Conservation (phyloP, 352 stramenopile species). For the Globisporangium spiculum region DNA sequence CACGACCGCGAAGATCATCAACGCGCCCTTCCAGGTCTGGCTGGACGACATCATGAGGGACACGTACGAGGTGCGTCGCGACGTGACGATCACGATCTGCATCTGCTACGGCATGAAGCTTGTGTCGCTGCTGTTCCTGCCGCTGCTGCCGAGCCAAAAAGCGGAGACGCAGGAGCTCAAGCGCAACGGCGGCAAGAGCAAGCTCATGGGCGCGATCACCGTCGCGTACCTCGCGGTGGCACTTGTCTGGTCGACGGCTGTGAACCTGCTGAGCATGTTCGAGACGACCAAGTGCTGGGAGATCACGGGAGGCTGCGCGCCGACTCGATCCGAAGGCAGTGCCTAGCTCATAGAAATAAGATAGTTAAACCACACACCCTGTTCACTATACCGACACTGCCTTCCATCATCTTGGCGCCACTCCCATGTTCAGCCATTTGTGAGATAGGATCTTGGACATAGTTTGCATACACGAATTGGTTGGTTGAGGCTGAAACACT, state of each 20-base stretch:
- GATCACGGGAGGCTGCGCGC: constrained; percentile 53
- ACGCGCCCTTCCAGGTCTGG: constrained; percentile 52
- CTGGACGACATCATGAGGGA: constrained; percentile 44
- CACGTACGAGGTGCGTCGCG: constrained; percentile 38
- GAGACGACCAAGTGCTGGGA: constrained; percentile 50
- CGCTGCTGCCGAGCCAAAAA: constrained; percentile 50
- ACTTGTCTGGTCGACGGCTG: constrained; percentile 32
- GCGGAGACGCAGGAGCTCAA: constrained; percentile 46
- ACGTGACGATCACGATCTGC: constrained; percentile 58
- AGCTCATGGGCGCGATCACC: constrained; percentile 31
- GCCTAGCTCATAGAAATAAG: neutral
- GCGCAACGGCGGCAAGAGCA: constrained; percentile 34
- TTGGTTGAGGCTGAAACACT: too few species aligned
- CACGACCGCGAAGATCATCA: constrained; percentile 48
- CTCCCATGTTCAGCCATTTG: neutral
- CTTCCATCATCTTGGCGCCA: neutral
- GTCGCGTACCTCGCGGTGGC: constrained; percentile 34
- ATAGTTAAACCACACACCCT: neutral
- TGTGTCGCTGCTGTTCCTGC: constrained; percentile 43
- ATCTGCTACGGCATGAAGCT: constrained; percentile 61
- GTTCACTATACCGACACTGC: neutral
- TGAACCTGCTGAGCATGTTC: constrained; percentile 55
- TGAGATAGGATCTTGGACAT: neutral
- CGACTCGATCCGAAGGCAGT: constrained; percentile 4
- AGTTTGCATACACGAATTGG: neutral